Evolutionary conservation across 257 asterid genomes (phyloP), one percentile per base, ranked within the genome.

Genomic region (Fraxinus cuspidata): DNA sequence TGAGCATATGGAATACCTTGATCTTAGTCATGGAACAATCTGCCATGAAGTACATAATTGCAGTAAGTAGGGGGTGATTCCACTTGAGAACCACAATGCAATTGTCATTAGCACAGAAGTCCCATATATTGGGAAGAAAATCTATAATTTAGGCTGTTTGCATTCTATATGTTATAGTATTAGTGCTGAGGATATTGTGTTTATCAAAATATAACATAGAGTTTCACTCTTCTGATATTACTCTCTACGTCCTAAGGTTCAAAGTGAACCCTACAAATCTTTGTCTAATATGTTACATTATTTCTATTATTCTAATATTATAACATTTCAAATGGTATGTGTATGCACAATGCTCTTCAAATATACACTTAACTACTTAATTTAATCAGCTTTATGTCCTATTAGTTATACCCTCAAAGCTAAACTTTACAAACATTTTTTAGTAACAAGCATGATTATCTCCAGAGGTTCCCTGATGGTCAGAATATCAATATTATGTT

Each of bases 101-200:
- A 47, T 47, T 47, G 58, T 47, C 8, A 47, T 47, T 47, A 16
- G 58, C 21, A 47, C 58, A 47, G 58, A 47, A 16, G 58, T 47
- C 21, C 51, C 58, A 47, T 4, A 16, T 47, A 16, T 15, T 47
- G n/a, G 58, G 21, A 47, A 12, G 58, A 16, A 32, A 74, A 32
- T 47, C 66, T 19, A 12, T 74, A 47, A 47, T 56, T 56, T 34
- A 56, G 53, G 31, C 63, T 31, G 23, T 38, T 34, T 53, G 69
- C 21, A 74, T 74, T 74, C 13, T 7, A 74, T 19, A 56, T 16
- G 7, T 74, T 44, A 32, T 32, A 31, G 77, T 53, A 31, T 74
- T n/a, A 56, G 15, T 53, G 15, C 34, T 21, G 7, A 53, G 13
- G 44, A 32, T 53, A 16, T 7, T 49, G 23, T 53, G 5, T 49